phyloP scores from a whole-genome alignment of 331 rosid species.

The Saraca asoca region DNA sequence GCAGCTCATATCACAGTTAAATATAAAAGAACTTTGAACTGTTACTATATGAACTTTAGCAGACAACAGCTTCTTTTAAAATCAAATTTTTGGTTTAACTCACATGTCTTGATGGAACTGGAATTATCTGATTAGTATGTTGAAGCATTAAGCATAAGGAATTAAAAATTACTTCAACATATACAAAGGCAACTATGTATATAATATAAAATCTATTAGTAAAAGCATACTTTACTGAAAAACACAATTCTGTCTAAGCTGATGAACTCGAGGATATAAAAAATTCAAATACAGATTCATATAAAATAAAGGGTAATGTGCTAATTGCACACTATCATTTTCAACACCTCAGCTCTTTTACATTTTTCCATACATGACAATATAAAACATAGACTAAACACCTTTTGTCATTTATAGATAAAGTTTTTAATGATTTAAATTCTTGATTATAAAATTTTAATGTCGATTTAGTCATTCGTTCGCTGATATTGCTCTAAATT shows the following conservation, averaged over 20 bases:
- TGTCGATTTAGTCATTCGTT: no score
- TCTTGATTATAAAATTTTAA: no score
- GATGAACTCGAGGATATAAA: conserved; percentile 53
- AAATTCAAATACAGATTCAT: neutral
- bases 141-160: conserved; percentile 35
- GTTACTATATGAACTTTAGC: conserved; percentile 42
- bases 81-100: conserved; percentile 44
- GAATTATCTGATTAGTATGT: conserved; percentile 40
- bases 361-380: no score
- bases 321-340: no score
- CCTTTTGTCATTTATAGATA: no score
- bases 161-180: conserved; percentile 32
- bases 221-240: conserved; percentile 57
- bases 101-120: conserved; percentile 48
- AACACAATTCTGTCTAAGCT: conserved; percentile 43
- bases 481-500: no score
- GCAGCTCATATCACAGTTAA: no score
- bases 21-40: conserved; percentile 24
- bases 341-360: no score
- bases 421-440: no score
- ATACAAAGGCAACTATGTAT: conserved; percentile 7
- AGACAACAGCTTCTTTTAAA: conserved; percentile 46
- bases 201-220: conserved; percentile 36
- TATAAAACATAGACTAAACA: no score
- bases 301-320: neutral